phyloP scores from a whole-genome alignment of 2,329 filamentous ascomycete genomes.

The Pestalotiopsis sp. region DNA sequence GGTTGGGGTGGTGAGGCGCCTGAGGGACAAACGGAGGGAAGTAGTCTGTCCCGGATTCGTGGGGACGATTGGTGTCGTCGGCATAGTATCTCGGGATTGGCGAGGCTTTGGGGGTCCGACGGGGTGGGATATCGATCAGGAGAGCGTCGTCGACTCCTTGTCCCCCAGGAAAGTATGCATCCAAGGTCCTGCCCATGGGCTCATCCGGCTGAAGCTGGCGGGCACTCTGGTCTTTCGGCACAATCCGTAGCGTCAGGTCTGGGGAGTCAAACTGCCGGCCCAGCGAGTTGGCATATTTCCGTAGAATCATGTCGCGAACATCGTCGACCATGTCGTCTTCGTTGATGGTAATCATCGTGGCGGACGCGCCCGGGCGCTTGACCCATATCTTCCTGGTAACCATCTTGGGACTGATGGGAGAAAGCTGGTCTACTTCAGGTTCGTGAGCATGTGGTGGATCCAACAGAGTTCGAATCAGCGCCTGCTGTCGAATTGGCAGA shows the following conservation, averaged over 20 bases:
- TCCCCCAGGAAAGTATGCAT: slow-evolving; percentile 82
- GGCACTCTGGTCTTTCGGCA: slow-evolving; percentile 65
- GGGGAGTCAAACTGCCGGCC: slow-evolving; percentile 88
- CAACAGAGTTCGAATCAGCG: slow-evolving; percentile 56
- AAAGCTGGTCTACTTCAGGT: slow-evolving; percentile 37
- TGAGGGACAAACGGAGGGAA: slow-evolving; percentile 35
- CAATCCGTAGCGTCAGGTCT: slow-evolving; percentile 80
- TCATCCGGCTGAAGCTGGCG: slow-evolving; percentile 85
- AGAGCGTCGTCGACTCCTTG: slow-evolving; percentile 89
- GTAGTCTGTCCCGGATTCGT: slow-evolving; percentile 37
- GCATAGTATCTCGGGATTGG: slow-evolving; percentile 48
- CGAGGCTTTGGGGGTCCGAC: slow-evolving; percentile 79
- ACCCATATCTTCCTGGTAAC: slow-evolving; percentile 90
- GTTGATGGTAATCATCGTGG: slow-evolving; percentile 82
- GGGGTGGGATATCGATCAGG: slow-evolving; percentile 81
- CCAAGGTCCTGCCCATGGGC: slow-evolving; percentile 74
- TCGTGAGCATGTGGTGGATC: slow-evolving; percentile 44
- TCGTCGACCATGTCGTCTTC: slow-evolving; percentile 95
- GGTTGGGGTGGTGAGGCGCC: slow-evolving; percentile 20
- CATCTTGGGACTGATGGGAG: slow-evolving; percentile 53
- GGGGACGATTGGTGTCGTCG: slow-evolving; percentile 31
- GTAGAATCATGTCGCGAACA: slow-evolving; percentile 86
- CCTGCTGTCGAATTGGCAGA: slow-evolving; percentile 46
- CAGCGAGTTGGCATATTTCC: slow-evolving; percentile 92
- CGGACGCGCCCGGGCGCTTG: slow-evolving; percentile 80